Conservation (phyloP, 176 grass and related monocot genomes). For the Chloris gayana region DNA sequence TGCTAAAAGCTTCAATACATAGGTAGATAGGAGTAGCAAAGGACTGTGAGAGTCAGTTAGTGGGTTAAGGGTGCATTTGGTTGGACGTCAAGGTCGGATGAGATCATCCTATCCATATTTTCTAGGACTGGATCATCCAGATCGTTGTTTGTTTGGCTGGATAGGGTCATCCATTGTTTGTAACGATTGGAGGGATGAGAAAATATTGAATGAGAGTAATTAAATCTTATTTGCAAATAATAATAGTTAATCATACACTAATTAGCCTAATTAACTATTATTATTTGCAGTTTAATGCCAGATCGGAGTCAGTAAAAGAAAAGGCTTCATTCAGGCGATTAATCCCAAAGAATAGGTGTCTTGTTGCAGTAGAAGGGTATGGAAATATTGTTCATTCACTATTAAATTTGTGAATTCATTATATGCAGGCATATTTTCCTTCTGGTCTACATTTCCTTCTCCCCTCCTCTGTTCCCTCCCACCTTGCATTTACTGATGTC, state of each 20-base stretch:
- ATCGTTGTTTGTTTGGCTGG: too few species aligned
- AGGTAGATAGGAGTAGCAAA: neutral
- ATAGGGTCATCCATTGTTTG: too few species aligned
- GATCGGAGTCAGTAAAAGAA: conserved; percentile 91
- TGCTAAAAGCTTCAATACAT: neutral
- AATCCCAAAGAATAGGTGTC: conserved; percentile 80
- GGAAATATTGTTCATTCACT: conserved; percentile 2
- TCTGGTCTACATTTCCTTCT: neutral
- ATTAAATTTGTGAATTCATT: neutral
- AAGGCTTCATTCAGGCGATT: conserved; percentile 87
- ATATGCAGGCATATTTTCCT: conserved; percentile 10
- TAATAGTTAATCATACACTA: too few species aligned
- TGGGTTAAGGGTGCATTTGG: too few species aligned
- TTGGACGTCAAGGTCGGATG: too few species aligned
- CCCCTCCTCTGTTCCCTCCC: neutral
- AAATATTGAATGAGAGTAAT: too few species aligned
- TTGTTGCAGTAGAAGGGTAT: conserved; percentile 95
- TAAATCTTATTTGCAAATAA: too few species aligned
- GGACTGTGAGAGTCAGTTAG: neutral
- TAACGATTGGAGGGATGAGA: too few species aligned
- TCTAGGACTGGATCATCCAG: too few species aligned
- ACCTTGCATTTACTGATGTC: neutral
- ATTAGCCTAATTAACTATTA: too few species aligned
- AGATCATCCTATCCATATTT: too few species aligned
- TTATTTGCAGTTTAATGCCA: conserved; percentile 88